A percentile compares a stretch with the other conserved stretches of the same genome.
These are phyloP conservation scores for Plasmodium berghei DNA, from an alignment of 169 alveolate genomes.

Conservation along the genomic window DNA sequence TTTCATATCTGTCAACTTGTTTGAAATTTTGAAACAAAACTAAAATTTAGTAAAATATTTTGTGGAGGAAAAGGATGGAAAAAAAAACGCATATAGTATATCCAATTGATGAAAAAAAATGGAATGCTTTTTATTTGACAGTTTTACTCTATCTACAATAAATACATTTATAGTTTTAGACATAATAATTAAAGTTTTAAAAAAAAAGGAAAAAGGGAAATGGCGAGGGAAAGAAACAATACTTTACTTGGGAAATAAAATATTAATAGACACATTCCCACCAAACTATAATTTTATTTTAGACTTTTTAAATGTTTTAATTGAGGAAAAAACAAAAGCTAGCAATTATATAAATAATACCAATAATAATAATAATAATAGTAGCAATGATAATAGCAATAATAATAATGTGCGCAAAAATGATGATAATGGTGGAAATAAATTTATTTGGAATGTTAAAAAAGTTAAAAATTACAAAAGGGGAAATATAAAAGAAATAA, in stretches of 20 bases:
- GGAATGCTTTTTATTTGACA: constrained; percentile 39
- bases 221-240: constrained; percentile 1
- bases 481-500: not conserved
- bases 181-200: constrained; percentile 15
- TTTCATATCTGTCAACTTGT: too few relatives aligned
- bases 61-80: too few relatives aligned
- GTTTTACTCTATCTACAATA: constrained; percentile 10
- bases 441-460: constrained; percentile 12
- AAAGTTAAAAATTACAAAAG: constrained; percentile 31
- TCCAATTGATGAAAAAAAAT: not conserved
- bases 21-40: too few relatives aligned
- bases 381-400: not conserved
- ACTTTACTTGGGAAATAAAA: constrained; percentile 35
- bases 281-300: constrained; percentile 34
- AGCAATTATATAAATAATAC: not conserved
- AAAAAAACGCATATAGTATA: not conserved
- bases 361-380: not conserved
- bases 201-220: not conserved
- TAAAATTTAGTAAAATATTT: too few relatives aligned
- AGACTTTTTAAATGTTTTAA: not conserved
- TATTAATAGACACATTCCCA: constrained; percentile 28
- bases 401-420: not conserved
- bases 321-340: not conserved
- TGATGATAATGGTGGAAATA: too few relatives aligned
- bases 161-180: constrained; percentile 42